Evolutionary conservation across 2,329 filamentous ascomycete species (phyloP), one percentile per base, ranked within the genome.

Genomic region (Penicillium hesseltinei): DNA sequence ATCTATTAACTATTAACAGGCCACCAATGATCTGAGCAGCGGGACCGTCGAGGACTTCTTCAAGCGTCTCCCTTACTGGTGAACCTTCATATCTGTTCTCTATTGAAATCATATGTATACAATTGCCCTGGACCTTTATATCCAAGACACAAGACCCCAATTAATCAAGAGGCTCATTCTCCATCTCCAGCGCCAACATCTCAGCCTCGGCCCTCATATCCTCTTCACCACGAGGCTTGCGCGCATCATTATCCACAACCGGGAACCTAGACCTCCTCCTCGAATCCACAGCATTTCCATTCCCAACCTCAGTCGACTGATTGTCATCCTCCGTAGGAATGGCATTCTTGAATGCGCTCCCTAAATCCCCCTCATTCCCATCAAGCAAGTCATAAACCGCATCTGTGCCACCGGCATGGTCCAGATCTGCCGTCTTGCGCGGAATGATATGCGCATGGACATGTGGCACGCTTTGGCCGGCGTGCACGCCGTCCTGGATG

Each of bases 381-480:
- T 96, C 91, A 80, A 99, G 83, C 77, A 86, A 82, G 61, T 86
- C 84, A 76, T 99, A 97, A 51, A 99, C 83, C 59, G 84, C 85
- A 75, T 96, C 92, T 9, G 80, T 83, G 48, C 84, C 81, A 11
- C 83, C 80, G 62, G 78, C 71, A 73, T 81, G 71, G 53, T 86
- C 81, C 39, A 86, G 69, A 74, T 88, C 85, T 9, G 77, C 82
- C 57, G 77, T 79, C 57, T 79, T 79, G 36, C 92, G 80, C 21
- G 92, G 92, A 53, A 97, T 93, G 48, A 97, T 84, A 77, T 99
- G 94, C 27, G 92, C 89, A 77, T 99, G 94, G 15, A 97, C 86
- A 77, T 99, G 94, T 9, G 91, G 82, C 44, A 99, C 93, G 56
- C 91, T 96, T 82, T 99, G 94, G 0, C 94, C 94, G 1, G 94